Base-by-base conservation (phyloP, 768 basidiomycete genomes). In the Boletus edulis region DNA sequence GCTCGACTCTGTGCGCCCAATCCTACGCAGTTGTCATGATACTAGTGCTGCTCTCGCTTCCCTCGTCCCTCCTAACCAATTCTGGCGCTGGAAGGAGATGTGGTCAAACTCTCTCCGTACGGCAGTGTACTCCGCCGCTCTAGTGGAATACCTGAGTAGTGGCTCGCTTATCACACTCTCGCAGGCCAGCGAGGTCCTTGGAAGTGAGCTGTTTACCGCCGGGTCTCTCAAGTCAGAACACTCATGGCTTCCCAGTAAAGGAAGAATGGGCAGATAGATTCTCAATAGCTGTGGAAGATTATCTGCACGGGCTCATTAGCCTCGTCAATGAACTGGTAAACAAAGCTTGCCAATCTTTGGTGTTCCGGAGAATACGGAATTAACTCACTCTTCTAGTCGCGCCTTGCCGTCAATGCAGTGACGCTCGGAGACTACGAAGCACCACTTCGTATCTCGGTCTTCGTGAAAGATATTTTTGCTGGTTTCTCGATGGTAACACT, bases 51-150 rank as follows among this genome's bases (percentile, higher is more conserved):
- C 75, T 1, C 71, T 93, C n/a, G 84, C 83, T 7, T 70, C 63
- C 6, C 75, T 85, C 32, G 75, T 90, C 24, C 90, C 90, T 29
- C 76, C 75, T 31, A 82, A 87, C 60, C 87, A 91, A 59, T 84
- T 89, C 57, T 92, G 90, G 90, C 77, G 83, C 52, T 92, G 87
- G 87, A 90, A 87, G 67, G 88, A 91, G 24, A 82, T 88, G 82
- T 91, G 89, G 89, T 78, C 80, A 1, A 83, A 81, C 62, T 84
- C 87, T 4, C 67, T 91, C 37, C 78, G 89, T 52, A 79, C 78
- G 17, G 81, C 82, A 12, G 76, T 91, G 1, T 92, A 87, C 62
- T 78, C 81, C 39, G 83, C 82, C 1, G 81, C 84, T 17, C 68
- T 92, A 34, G 75, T 84, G 13, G 80, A 86, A 63, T 93, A 85